Evolutionary conservation across 2,329 filamentous ascomycete genomes (phyloP).

Genomic region (Xylaria sp.): DNA sequence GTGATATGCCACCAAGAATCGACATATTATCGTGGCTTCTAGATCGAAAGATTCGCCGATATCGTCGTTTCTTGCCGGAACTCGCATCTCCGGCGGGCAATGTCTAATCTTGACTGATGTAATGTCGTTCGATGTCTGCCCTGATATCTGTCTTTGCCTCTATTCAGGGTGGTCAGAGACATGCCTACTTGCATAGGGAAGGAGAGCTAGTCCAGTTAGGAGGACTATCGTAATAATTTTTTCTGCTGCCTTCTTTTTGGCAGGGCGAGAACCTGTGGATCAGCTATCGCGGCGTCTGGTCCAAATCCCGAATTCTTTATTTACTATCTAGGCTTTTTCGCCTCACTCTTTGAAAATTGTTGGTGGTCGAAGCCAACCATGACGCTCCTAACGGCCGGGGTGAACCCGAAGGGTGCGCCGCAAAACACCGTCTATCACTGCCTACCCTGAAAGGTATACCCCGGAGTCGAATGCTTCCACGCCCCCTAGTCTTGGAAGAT

Average conservation of each 20-base stretch:
- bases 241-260: neutral
- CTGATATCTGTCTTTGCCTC: neutral
- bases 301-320: neutral
- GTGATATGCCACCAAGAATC: conserved; percentile 1
- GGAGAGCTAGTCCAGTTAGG: neutral
- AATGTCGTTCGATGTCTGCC: neutral
- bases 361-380: neutral
- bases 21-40: neutral
- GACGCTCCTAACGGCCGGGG: neutral
- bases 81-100: conserved; percentile 3
- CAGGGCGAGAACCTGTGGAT: conserved; percentile 10
- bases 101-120: neutral
- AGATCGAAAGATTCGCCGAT: neutral
- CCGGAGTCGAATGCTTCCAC: conserved; percentile 7
- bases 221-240: neutral
- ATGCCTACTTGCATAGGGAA: neutral
- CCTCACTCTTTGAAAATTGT: conserved; percentile 11
- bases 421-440: conserved; percentile 18
- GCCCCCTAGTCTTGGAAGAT: neutral
- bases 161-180: neutral
- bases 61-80: neutral
- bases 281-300: conserved; percentile 1
- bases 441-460: conserved; percentile 17
- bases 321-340: neutral
- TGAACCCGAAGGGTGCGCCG: conserved; percentile 26